phyloP scores from a whole-genome alignment of 208 protist genomes.

The Crithidia brevicula region DNA sequence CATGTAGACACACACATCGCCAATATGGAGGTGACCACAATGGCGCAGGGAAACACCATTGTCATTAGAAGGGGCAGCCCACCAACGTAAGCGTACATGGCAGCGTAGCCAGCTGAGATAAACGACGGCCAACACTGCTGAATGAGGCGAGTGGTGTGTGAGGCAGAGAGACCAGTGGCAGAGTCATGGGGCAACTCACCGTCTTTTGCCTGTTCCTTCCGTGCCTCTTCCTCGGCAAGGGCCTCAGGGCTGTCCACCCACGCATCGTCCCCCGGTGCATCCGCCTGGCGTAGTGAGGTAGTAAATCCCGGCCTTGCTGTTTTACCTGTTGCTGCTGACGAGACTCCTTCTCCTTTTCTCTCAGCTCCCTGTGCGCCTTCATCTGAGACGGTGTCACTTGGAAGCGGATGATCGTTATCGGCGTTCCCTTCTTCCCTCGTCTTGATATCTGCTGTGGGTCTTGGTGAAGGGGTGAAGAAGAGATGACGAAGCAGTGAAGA shows the following conservation, averaged over 20 bases:
- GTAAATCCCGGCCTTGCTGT: background rate
- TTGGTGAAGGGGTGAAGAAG: background rate
- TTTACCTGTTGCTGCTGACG: background rate
- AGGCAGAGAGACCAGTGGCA: background rate
- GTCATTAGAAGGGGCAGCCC: constrained; percentile 64
- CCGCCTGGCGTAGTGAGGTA: background rate
- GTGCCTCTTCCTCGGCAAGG: constrained; percentile 37
- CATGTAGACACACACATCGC: constrained; percentile 18
- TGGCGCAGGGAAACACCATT: constrained; percentile 47
- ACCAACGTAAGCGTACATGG: constrained; percentile 56
- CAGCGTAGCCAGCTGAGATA: constrained; percentile 40
- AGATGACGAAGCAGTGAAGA: background rate
- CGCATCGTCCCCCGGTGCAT: constrained; percentile 54
- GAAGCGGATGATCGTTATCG: too few species aligned
- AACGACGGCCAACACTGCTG: constrained; percentile 56
- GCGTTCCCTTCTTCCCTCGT: too few species aligned
- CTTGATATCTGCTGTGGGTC: too few species aligned
- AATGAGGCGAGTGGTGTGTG: constrained; percentile 21
- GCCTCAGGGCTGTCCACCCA: constrained; percentile 74
- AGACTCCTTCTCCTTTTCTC: background rate
- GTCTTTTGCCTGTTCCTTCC: background rate
- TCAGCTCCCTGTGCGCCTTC: background rate
- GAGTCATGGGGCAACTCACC: background rate
- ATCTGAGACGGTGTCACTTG: too few species aligned
- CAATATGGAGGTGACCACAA: constrained; percentile 23